Conservation (phyloP, 2,329 filamentous ascomycete genomes). For the Phialophora tarda region DNA sequence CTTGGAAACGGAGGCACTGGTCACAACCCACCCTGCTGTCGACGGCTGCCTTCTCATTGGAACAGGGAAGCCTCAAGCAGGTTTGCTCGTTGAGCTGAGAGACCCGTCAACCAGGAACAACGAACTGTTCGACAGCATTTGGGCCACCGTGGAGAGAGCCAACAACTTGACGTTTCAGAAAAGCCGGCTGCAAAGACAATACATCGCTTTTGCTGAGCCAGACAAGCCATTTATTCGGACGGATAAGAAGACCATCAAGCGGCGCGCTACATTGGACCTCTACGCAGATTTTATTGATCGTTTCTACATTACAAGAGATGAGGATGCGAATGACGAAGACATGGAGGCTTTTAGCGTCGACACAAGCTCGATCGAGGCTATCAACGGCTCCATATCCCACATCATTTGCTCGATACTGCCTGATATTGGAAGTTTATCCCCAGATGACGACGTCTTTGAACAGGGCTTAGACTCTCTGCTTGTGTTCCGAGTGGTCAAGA, state of each 20-base stretch:
- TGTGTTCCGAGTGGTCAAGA: constrained; percentile 43
- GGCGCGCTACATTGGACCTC: constrained; percentile 46
- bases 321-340: background rate
- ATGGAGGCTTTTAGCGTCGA: background rate
- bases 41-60: constrained; percentile 47
- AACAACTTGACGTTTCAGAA: constrained; percentile 51
- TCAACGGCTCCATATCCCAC: background rate
- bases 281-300: constrained; percentile 15
- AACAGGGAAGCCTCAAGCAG: constrained; percentile 45
- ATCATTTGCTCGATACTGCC: constrained; percentile 1
- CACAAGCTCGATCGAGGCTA: background rate
- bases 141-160: constrained; percentile 52
- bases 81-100: constrained; percentile 48
- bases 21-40: constrained; percentile 46
- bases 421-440: background rate
- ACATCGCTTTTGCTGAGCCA: constrained; percentile 50
- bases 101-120: constrained; percentile 27
- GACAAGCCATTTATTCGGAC: constrained; percentile 54
- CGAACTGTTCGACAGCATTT: constrained; percentile 51
- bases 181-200: constrained; percentile 51
- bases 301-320: background rate
- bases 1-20: constrained; percentile 47
- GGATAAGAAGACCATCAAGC: constrained; percentile 55
- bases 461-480: constrained; percentile 46
- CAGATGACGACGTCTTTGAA: constrained; percentile 23